A percentile compares a stretch with the other conserved stretches of the same genome.
Evolutionary conservation across 2,329 filamentous ascomycete species (phyloP).

Genomic region (Talaromyces sp.): DNA sequence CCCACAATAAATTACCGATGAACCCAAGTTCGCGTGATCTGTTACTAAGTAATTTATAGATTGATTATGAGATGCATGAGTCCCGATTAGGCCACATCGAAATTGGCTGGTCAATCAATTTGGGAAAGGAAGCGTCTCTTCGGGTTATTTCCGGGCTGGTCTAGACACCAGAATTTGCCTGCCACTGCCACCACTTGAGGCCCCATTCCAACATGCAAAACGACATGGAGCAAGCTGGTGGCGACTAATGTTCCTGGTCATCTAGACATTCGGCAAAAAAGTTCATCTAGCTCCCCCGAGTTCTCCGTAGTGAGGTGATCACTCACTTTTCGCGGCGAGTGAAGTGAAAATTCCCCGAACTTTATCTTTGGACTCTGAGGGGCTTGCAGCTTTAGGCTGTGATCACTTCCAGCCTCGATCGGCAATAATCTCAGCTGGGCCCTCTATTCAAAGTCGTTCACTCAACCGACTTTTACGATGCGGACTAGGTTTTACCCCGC

Average conservation of each 20-base stretch:
- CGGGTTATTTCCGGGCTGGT: not conserved
- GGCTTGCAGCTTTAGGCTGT: not conserved
- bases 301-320: not conserved
- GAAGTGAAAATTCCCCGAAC: not conserved
- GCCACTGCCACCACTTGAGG: not conserved
- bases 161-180: not conserved
- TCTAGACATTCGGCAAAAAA: not conserved
- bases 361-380: not conserved
- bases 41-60: not conserved
- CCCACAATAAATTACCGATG: not conserved
- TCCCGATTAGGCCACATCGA: not conserved
- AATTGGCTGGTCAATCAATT: not conserved
- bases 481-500: constrained; percentile 5
- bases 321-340: not conserved
- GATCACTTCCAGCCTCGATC: not conserved
- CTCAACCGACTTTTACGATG: not conserved
- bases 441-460: not conserved
- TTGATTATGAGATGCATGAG: constrained; percentile 1
- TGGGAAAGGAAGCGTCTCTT: not conserved
- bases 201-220: constrained; percentile 1
- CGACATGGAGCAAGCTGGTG: not conserved
- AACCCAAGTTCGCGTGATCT: constrained; percentile 1
- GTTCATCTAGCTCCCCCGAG: not conserved
- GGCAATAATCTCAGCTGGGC: not conserved
- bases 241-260: not conserved